Percentiles rank a stretch among this genome's conserved stretches.
Conservation (phyloP, 225 moss, liverwort and hornwort species). For the Straminergon stramineum region DNA sequence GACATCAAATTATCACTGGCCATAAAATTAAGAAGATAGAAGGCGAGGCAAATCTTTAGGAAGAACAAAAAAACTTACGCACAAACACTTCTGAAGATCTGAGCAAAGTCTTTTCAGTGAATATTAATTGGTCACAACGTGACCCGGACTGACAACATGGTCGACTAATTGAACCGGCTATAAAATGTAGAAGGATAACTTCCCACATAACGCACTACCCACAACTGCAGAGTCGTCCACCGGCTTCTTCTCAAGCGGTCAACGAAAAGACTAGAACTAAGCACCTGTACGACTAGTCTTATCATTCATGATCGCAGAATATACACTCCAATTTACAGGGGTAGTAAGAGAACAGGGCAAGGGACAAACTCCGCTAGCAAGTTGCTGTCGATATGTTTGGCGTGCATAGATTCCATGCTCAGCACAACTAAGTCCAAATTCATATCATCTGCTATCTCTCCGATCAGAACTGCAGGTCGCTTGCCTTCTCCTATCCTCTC, state of each 20-base stretch:
- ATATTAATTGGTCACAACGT: background rate
- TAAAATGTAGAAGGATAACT: background rate
- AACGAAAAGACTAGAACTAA: background rate
- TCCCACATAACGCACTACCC: background rate
- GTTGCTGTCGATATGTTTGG: slow-evolving; percentile 83
- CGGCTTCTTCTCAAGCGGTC: background rate
- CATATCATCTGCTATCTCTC: slow-evolving; percentile 90
- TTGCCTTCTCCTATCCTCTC: slow-evolving; percentile 72
- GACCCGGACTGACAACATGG: background rate
- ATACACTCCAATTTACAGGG: slow-evolving; percentile 20
- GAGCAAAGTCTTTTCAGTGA: background rate
- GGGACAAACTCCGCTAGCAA: slow-evolving; percentile 84
- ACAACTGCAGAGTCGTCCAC: background rate
- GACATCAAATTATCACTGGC: background rate
- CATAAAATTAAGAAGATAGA: background rate
- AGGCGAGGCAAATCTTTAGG: background rate
- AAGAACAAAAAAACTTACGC: background rate
- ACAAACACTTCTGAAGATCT: background rate
- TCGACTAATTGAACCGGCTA: slow-evolving; percentile 21
- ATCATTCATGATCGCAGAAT: background rate
- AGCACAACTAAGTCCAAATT: slow-evolving; percentile 78
- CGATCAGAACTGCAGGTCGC: slow-evolving; percentile 75
- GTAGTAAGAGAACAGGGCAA: slow-evolving; percentile 81
- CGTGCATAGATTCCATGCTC: slow-evolving; percentile 76
- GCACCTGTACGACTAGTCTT: background rate